Evolutionary conservation across 2,329 filamentous ascomycete genomes (phyloP).

Genomic region (Biscogniauxia mediterranea): DNA sequence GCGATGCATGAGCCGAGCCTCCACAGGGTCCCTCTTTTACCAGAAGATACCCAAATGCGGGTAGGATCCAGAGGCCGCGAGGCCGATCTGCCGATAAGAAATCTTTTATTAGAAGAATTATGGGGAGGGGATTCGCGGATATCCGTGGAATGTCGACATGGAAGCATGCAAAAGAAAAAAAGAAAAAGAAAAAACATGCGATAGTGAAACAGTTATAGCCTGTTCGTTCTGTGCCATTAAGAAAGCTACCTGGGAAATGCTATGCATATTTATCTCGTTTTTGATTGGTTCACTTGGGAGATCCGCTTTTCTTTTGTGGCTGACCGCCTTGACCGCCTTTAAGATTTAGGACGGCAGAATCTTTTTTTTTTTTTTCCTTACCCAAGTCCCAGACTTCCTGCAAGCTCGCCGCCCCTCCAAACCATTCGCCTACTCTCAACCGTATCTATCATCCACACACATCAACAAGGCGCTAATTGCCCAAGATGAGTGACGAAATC

Average conservation of each 20-base stretch:
- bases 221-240: not conserved
- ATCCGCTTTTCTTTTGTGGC: not conserved
- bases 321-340: not conserved
- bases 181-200: not conserved
- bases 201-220: not conserved
- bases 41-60: not conserved
- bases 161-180: not conserved
- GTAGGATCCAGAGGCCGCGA: not conserved
- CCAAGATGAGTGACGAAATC: slow-evolving; percentile 85
- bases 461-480: not conserved
- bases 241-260: not conserved
- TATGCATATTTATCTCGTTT: not conserved
- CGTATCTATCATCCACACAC: not conserved
- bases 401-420: not conserved
- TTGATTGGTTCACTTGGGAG: not conserved
- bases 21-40: not conserved
- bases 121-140: not conserved
- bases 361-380: not conserved
- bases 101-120: not conserved
- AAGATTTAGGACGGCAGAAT: not conserved
- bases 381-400: not conserved
- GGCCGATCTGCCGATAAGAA: not conserved
- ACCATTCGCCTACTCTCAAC: not conserved
- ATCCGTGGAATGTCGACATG: not conserved
- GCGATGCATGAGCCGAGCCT: slow-evolving; percentile 27